Base-by-base conservation (phyloP, 164 flowering plant species). In the Stephania cephalantha region DNA sequence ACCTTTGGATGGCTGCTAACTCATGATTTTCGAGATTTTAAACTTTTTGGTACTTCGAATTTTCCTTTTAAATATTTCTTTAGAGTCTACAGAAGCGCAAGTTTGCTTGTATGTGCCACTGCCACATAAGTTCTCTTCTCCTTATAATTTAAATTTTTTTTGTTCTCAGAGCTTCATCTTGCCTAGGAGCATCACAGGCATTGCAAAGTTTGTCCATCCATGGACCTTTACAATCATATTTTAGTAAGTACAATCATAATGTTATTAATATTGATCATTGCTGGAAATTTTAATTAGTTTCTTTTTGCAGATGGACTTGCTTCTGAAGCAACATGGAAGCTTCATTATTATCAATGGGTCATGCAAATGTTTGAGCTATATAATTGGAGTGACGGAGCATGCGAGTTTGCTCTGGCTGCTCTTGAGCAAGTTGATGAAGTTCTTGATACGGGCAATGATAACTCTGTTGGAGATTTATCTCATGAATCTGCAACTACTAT, bases 351-450 rank as follows among this genome's bases (percentile, higher is more conserved):
- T 85, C 95, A 95, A 73, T 93, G 97, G 98, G 89, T 82, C 18
- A 95, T 95, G 99, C 97, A 90, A 79, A 79, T 87, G 55, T 95
- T 95, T 89, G 99, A 95, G 86, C 96, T 89, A 76, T 89, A 93
- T 81, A 84, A 83, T 83, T 46, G 91, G 80, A 90, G 90, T 83
- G 92, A 88, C 80, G 98, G 89, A 78, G 97, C 99, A 78, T 87
- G 87, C 75, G 93, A 92, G 77, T 95, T 93, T 88, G 95, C 98
- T 73, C 90, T 90, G 85, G 97, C 97, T 72, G 96, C 99, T 66
- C 94, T 95, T 72, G 98, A 95, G 83, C 95, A 91, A 84, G 95
- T 93, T 73, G 99, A 93, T 84, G 97, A 90, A 85, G 92, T 90
- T 80, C 68, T 85, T 75, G 76, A 61, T 69, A 69, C 77, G 45